Percentiles rank a stretch among this genome's conserved stretches.
Evolutionary conservation across 805 yeast species (phyloP).

Genomic region (Candida tammaniensis): DNA sequence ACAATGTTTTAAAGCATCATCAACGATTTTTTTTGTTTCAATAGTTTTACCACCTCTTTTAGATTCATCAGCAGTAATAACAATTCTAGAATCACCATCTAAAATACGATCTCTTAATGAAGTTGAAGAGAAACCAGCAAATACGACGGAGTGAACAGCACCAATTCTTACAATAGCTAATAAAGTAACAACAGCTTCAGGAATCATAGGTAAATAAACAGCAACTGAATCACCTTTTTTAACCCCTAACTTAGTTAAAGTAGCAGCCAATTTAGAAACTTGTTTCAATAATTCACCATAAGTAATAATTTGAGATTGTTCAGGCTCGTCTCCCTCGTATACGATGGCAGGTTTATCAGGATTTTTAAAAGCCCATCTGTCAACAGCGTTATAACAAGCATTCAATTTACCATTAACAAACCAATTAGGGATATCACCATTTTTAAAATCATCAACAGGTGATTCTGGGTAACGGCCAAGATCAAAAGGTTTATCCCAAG

Average conservation of each 20-base stretch:
- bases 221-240: slow-evolving; percentile 95
- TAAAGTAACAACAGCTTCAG: slow-evolving; percentile 93
- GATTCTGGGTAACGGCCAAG: slow-evolving; percentile 44
- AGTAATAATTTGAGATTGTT: slow-evolving; percentile 69
- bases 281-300: slow-evolving; percentile 83
- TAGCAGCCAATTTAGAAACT: slow-evolving; percentile 84
- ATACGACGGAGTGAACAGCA: slow-evolving; percentile 93
- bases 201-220: slow-evolving; percentile 95
- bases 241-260: slow-evolving; percentile 81
- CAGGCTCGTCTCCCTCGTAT: slow-evolving; percentile 92
- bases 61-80: slow-evolving; percentile 94
- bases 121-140: slow-evolving; percentile 95
- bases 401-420: slow-evolving; percentile 90
- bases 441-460: slow-evolving; percentile 46
- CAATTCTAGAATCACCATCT: slow-evolving; percentile 81
- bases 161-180: slow-evolving; percentile 92
- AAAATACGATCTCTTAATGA: slow-evolving; percentile 86
- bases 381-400: slow-evolving; percentile 92
- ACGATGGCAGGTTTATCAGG: slow-evolving; percentile 84
- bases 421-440: slow-evolving; percentile 85
- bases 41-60: slow-evolving; percentile 94
- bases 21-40: slow-evolving; percentile 90
- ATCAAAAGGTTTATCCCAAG: slow-evolving; percentile 54
- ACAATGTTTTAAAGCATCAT: slow-evolving; percentile 80
- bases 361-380: slow-evolving; percentile 85